Evolutionary conservation across 257 asterid genomes (phyloP).

Genomic region (Eucommia ulmoides): DNA sequence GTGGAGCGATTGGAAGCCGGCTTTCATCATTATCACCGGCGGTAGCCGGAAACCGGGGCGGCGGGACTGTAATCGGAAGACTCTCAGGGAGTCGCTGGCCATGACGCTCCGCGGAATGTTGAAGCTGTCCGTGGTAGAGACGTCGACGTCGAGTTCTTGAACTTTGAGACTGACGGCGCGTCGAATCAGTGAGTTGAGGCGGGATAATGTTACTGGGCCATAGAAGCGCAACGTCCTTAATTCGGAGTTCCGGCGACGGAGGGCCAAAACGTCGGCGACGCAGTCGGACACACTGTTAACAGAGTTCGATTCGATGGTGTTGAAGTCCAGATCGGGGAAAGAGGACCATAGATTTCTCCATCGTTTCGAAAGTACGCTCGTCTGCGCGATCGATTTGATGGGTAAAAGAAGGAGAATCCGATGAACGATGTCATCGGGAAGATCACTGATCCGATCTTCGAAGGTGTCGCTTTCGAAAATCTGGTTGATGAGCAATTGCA

Average conservation of each 20-base stretch:
- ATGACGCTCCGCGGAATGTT: conserved; percentile 54
- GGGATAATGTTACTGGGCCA: conserved; percentile 41
- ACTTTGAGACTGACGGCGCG: conserved; percentile 52
- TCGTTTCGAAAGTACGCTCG: conserved; percentile 50
- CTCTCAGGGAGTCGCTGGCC: conserved; percentile 26
- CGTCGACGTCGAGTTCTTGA: conserved; percentile 64
- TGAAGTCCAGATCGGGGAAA: conserved; percentile 79
- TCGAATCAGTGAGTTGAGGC: conserved; percentile 37
- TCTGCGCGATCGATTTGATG: conserved; percentile 44
- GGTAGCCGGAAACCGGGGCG: conserved; percentile 70
- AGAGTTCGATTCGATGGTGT: conserved; percentile 17
- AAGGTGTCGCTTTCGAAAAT: background rate
- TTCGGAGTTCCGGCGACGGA: conserved; percentile 28
- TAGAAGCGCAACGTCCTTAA: conserved; percentile 43
- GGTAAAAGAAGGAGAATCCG: conserved; percentile 48
- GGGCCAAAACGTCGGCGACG: conserved; percentile 39
- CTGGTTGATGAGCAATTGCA: conserved; percentile 6
- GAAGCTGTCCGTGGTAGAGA: conserved; percentile 50
- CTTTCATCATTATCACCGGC: conserved; percentile 38
- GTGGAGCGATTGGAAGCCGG: conserved; percentile 38
- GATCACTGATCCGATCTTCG: conserved; percentile 59
- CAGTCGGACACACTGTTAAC: conserved; percentile 19
- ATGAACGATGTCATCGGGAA: conserved; percentile 60
- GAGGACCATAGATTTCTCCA: conserved; percentile 57
- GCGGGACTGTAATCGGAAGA: conserved; percentile 42